These are phyloP conservation scores for Hirsutella rhossiliensis DNA, from an alignment of 2,329 filamentous ascomycete species.

Conservation along the genomic window DNA sequence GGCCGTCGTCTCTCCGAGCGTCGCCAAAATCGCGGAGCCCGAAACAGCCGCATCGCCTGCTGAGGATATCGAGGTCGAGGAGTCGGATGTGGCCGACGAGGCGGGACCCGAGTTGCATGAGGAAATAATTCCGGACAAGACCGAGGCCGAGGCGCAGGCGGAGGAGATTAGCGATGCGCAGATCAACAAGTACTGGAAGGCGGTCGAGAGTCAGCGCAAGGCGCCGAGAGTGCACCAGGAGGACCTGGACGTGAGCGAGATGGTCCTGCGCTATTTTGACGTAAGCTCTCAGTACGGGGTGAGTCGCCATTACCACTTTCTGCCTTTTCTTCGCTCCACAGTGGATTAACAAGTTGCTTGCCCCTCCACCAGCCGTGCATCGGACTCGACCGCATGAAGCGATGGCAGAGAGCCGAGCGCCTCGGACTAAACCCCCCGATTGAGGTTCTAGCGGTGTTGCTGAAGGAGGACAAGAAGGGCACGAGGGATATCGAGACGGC, in stretches of 20 bases:
- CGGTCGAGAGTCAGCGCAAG: slow-evolving; percentile 55
- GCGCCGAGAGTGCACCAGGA: slow-evolving; percentile 68
- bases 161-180: slow-evolving; percentile 53
- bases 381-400: slow-evolving; percentile 66
- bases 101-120: slow-evolving; percentile 10
- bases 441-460: slow-evolving; percentile 75
- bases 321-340: background rate
- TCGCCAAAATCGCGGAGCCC: slow-evolving; percentile 20
- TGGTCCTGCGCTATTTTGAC: slow-evolving; percentile 84
- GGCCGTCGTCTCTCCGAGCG: slow-evolving; percentile 21
- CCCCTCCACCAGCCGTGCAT: slow-evolving; percentile 65
- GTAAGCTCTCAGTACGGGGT: slow-evolving; percentile 86
- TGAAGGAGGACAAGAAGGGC: slow-evolving; percentile 54
- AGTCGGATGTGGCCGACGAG: slow-evolving; percentile 5
- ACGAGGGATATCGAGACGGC: slow-evolving; percentile 49
- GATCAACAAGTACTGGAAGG: slow-evolving; percentile 67
- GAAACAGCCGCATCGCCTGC: slow-evolving; percentile 9
- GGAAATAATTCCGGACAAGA: slow-evolving; percentile 25
- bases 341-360: slow-evolving; percentile 4
- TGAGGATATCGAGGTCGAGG: slow-evolving; percentile 10
- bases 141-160: slow-evolving; percentile 44
- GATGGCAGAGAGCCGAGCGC: slow-evolving; percentile 77
- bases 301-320: slow-evolving; percentile 29
- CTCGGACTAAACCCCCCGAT: slow-evolving; percentile 81
- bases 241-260: slow-evolving; percentile 61